phyloP scores from a whole-genome alignment of 371 early-diverging fungal species.

The Mortierella sp. region DNA sequence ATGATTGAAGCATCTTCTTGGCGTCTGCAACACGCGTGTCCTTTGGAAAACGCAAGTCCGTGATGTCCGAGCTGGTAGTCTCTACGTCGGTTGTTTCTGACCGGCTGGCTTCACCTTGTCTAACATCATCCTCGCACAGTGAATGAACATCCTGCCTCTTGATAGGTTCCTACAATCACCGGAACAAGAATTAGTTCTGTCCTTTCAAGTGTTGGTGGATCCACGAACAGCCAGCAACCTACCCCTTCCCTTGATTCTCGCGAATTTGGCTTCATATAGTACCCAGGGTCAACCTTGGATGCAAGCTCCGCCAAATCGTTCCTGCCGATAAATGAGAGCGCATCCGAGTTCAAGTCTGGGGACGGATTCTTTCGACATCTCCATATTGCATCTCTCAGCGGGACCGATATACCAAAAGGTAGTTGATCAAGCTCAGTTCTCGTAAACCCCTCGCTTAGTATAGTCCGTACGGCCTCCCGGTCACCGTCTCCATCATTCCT shows the following conservation, averaged over 20 bases:
- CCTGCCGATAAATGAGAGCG: constrained; percentile 56
- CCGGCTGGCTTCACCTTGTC: constrained; percentile 22
- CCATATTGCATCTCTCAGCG: constrained; percentile 41
- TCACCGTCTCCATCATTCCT: constrained; percentile 10
- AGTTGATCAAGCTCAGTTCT: constrained; percentile 29
- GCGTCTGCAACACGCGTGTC: constrained; percentile 75
- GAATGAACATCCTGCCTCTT: constrained; percentile 35
- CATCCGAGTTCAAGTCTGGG: constrained; percentile 18
- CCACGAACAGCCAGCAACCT: too few species aligned
- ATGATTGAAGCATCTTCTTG: constrained; percentile 63
- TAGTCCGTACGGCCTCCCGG: constrained; percentile 49
- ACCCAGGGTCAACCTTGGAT: constrained; percentile 17
- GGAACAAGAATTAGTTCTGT: not conserved
- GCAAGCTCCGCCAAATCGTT: constrained; percentile 70
- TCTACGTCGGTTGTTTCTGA: constrained; percentile 53
- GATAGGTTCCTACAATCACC: constrained; percentile 25
- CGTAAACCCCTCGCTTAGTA: constrained; percentile 48
- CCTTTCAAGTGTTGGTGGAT: not conserved
- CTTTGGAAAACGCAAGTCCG: constrained; percentile 67
- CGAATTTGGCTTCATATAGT: constrained; percentile 24
- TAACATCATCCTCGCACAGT: constrained; percentile 26
- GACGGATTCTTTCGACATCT: constrained; percentile 26
- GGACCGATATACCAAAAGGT: constrained; percentile 24
- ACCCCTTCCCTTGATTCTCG: constrained; percentile 8
- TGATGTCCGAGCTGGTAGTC: constrained; percentile 58